Evolutionary conservation across 2,329 filamentous ascomycete species (phyloP).

Genomic region (Penicillium sp.): DNA sequence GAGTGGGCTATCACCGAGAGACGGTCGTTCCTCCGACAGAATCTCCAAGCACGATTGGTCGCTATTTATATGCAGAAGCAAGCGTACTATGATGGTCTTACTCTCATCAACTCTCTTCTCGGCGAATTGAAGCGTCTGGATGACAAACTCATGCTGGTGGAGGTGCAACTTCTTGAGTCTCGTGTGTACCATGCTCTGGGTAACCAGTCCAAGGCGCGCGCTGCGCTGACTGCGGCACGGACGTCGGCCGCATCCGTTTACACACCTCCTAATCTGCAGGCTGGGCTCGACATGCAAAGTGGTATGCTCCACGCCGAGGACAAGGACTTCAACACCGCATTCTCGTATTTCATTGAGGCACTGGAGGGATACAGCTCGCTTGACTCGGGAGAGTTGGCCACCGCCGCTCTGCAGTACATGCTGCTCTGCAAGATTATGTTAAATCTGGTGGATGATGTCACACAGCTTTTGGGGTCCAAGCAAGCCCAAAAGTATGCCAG

Average conservation of each 20-base stretch:
- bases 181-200: slow-evolving; percentile 96
- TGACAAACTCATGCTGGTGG: slow-evolving; percentile 96
- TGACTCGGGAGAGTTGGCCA: slow-evolving; percentile 85
- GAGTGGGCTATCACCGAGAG: slow-evolving; percentile 97
- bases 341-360: slow-evolving; percentile 98
- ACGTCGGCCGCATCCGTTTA: slow-evolving; percentile 97
- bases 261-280: slow-evolving; percentile 91
- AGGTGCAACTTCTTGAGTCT: slow-evolving; percentile 96
- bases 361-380: slow-evolving; percentile 95
- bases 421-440: slow-evolving; percentile 99
- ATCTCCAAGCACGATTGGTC: slow-evolving; percentile 94
- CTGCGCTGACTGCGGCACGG: slow-evolving; percentile 88
- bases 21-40: slow-evolving; percentile 94
- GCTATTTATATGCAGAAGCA: slow-evolving; percentile 95
- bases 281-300: slow-evolving; percentile 97
- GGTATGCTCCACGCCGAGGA: slow-evolving; percentile 99
- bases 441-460: slow-evolving; percentile 94
- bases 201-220: slow-evolving; percentile 93
- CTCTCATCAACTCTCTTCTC: slow-evolving; percentile 92
- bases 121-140: slow-evolving; percentile 97
- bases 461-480: slow-evolving; percentile 90
- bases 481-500: slow-evolving; percentile 95
- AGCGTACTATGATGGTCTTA: slow-evolving; percentile 94
- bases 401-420: slow-evolving; percentile 98
- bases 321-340: slow-evolving; percentile 98